Evolutionary conservation across 352 stramenopile species (phyloP), one percentile per base, ranked within the genome.

Genomic region (Albugo laibachii): DNA sequence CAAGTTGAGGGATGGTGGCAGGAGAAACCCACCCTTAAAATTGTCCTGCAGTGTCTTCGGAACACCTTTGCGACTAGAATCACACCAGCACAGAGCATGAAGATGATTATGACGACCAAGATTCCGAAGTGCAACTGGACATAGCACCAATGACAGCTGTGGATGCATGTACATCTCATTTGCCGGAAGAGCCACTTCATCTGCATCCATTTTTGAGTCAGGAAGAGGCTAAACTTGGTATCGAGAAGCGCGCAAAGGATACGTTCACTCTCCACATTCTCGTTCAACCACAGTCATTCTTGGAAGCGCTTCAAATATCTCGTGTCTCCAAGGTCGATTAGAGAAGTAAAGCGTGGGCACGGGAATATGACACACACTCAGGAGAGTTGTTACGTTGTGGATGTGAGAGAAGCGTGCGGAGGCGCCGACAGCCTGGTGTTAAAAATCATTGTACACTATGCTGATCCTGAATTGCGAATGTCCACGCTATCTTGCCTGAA

Each of bases 371-470:
- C 37, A 1, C 57, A 38, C 46, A 41, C 49, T 0, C 49, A 60
- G n/a, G 53, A 59, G 34, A 55, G 48, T 19, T n/a, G 57, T 3
- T 59, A 59, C 31, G 13, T 55, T 27, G 56, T 58, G 2, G 53
- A 42, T 0, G 44, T 60, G 1, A 48, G 48, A 11, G 45, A 62
- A 41, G 14, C 16, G 16, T 14, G 14, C 14, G 36, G 16, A 41
- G 16, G 16, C 36, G 14, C 36, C 14, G 36, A 41, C 14, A 14
- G 36, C 36, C 36, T 41, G 36, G 16, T 41, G 16, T 16, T 41
- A 14, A 16, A 41, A 41, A 41, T 14, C 36, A 41, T 41, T 41
- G 36, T 41, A 14, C 36, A 14, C 36, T 41, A 41, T 16, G 36
- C 36, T 16, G 36, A 14, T 14, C 36, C 36, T 14, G 36, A 41